Base-by-base conservation (phyloP, 2,329 filamentous ascomycete species). In the Colletotrichum horii region DNA sequence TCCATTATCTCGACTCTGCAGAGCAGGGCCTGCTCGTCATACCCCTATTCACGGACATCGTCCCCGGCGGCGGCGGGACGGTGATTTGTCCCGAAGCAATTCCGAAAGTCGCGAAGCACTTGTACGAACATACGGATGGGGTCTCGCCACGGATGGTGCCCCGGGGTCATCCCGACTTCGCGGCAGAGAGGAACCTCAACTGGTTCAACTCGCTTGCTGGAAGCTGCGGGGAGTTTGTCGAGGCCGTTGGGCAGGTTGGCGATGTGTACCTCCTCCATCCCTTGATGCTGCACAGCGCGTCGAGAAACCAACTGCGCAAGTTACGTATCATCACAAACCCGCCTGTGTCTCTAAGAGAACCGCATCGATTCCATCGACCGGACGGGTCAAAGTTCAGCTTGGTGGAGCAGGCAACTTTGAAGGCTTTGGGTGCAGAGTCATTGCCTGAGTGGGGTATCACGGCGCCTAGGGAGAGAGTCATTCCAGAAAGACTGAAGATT, bases 21-120 rank as follows among this genome's bases (percentile, higher is more conserved):
- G 93, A 95, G 84, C 93, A 95, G 82, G 93, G 87, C 0, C 83
- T 94, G 16, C 86, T 94, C 1, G 91, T 94, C 15, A 94, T 93
- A 55, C 93, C 93, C 2, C 82, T 94, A 7, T 94, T 93, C 84
- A 91, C 88, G 1, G 92, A 94, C 80, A 90, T 94, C 67, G 83
- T 85, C 11, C 83, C 89, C 0, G 86, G 88, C 38, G 92, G 91
- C 7, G 93, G 93, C 30, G 93, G 91, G 6, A 94, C 93, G 0
- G 87, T 91, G 80, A 88, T 94, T 64, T 93, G 92, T 78, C 89
- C 91, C 0, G 86, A 89, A 67, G 92, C 89, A 0, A 91, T 93
- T 66, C 85, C 87, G 5, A 82, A 84, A 32, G 85, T 94, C 4
- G 93, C 93, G 1, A 84, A 85, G 72, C 89, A 92, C 78, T 89